phyloP scores from a whole-genome alignment of 1,284 basidiomycete genomes.

The Peniophora sp. region DNA sequence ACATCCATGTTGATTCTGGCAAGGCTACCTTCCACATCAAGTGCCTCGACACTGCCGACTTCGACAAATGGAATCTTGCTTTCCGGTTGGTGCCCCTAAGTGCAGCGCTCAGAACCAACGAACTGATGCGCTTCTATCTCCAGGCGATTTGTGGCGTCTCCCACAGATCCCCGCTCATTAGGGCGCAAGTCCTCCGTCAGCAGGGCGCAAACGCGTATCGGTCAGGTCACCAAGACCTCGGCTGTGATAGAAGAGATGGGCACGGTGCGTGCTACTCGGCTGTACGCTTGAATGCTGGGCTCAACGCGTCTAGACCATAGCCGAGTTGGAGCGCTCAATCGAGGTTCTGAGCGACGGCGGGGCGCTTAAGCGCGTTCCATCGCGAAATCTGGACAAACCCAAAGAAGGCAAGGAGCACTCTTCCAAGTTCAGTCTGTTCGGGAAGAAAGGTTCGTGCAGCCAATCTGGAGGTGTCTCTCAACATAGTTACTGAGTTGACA shows the following conservation, averaged over 20 bases:
- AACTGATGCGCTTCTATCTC: slow-evolving; percentile 2
- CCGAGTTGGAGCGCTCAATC: slow-evolving; percentile 35
- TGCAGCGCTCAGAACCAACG: background rate
- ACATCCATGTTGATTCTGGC: slow-evolving; percentile 72
- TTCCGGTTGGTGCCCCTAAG: slow-evolving; percentile 41
- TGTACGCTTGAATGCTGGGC: background rate
- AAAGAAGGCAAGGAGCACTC: slow-evolving; percentile 15
- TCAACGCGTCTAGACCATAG: slow-evolving; percentile 26
- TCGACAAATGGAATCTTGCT: slow-evolving; percentile 64
- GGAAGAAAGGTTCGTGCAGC: background rate
- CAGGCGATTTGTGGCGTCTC: slow-evolving; percentile 51
- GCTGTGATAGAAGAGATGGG: slow-evolving; percentile 56
- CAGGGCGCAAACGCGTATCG: slow-evolving; percentile 15
- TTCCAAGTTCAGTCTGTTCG: background rate
- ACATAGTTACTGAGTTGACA: background rate
- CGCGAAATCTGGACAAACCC: slow-evolving; percentile 22
- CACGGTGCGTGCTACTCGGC: slow-evolving; percentile 29
- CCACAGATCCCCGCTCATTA: slow-evolving; percentile 26
- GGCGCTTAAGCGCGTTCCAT: slow-evolving; percentile 20
- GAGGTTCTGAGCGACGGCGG: slow-evolving; percentile 22
- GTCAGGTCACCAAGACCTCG: slow-evolving; percentile 36
- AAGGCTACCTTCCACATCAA: slow-evolving; percentile 75
- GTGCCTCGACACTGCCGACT: slow-evolving; percentile 63
- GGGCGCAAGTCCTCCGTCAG: slow-evolving; percentile 40
- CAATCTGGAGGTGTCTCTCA: background rate